Base-by-base conservation (phyloP, 208 protist genomes). In the Trypanosoma vivax region DNA sequence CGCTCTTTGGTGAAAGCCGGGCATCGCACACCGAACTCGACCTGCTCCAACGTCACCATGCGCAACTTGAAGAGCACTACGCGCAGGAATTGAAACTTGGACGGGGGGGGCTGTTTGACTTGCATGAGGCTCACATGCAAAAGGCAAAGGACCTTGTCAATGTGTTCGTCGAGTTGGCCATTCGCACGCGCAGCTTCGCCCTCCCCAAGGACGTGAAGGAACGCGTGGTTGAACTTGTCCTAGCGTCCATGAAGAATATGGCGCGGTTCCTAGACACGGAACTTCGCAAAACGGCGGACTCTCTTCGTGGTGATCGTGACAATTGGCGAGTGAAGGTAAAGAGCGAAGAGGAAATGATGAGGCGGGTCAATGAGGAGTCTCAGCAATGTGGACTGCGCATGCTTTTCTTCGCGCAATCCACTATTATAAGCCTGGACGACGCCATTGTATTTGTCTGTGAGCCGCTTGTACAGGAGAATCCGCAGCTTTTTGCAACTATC, bases 321-420 rank as follows among this genome's bases (percentile, higher is more conserved):
- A 81, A 72, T 42, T 93, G 86, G 86, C 76, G 82, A 0, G 47
- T 77, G 31, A 65, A 70, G 31, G 77, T 79, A 1, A 80, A 80
- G 46, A 73, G 48, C 0, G 82, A 90, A 52, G 77, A 88, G 0
- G 82, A 80, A 27, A 64, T 90, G 18, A 55, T 93, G 42, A 47
- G 57, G 6, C 81, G 79, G 9, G 45, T 57, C 1, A 76, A 74
- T 50, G 39, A 66, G 5, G 82, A 93, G 67, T 77, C 79, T 6
- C 86, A 93, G 52, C 79, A 89, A 59, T 93, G 86, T 48, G 82
- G 76, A 7, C 64, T 90, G 30, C 79, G 82, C 48, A 83, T 93
- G 82, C 64, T 93, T 34, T 74, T 93, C 51, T 93, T 90, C 52
- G 80, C 70, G 19, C 82, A 90, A 68, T 88, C 79, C 0, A 73